These are phyloP conservation scores for Teunomyces pallodes DNA, from an alignment of 805 yeast species.

Conservation along the genomic window DNA sequence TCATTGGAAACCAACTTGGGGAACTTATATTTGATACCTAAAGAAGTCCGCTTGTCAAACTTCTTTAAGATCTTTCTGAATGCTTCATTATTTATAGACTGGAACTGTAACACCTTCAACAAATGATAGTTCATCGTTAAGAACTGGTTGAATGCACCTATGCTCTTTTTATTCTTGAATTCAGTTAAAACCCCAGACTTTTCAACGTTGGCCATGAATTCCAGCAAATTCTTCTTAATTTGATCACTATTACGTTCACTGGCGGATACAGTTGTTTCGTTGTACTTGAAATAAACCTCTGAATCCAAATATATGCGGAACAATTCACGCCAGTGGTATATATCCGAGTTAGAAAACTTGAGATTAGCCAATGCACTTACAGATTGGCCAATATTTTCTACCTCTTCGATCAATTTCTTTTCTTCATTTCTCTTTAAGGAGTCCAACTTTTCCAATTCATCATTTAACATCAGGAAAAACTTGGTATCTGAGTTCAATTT, in stretches of 20 bases:
- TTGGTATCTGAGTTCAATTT: conserved; percentile 53
- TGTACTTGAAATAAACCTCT: conserved; percentile 58
- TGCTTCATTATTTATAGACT: conserved; percentile 61
- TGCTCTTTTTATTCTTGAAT: conserved; percentile 48
- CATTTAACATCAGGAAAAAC: conserved; percentile 57
- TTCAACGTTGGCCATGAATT: conserved; percentile 41
- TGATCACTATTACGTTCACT: conserved; percentile 47
- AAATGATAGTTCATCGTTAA: conserved; percentile 52
- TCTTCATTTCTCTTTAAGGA: conserved; percentile 44
- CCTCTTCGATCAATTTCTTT: conserved; percentile 37
- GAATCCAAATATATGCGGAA: conserved; percentile 64
- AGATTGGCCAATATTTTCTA: conserved; percentile 39
- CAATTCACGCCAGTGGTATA: conserved; percentile 68
- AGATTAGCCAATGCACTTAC: conserved; percentile 31
- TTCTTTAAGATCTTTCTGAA: conserved; percentile 68
- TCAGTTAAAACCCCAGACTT: conserved; percentile 33
- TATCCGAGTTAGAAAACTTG: conserved; percentile 40
- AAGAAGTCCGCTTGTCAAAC: conserved; percentile 68
- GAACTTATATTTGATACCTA: conserved; percentile 46
- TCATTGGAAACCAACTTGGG: conserved; percentile 43
- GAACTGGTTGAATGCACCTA: conserved; percentile 48
- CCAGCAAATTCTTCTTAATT: conserved; percentile 41
- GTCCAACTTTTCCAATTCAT: conserved; percentile 52
- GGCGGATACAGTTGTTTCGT: conserved; percentile 39
- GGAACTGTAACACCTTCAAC: conserved; percentile 57